Evolutionary conservation across 2,329 filamentous ascomycete species (phyloP), one percentile per base, ranked within the genome.

Genomic region (Didymellaceae sp.): DNA sequence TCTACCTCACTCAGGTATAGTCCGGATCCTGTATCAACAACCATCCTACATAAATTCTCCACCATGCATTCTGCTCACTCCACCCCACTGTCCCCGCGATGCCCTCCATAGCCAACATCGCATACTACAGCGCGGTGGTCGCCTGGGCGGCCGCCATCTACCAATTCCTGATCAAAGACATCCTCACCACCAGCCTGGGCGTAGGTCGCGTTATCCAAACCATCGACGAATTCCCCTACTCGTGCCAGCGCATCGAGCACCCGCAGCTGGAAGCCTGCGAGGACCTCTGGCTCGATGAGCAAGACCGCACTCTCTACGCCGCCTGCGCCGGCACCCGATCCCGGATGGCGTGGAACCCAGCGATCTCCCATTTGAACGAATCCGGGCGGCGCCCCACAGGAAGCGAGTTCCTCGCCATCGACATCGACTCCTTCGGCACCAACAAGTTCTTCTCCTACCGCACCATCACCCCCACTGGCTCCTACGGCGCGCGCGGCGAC

Each of bases 201-300:
- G 16, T 67, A 17, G 61, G 66, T 5, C 63, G 67, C 20, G 50
- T 59, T 11, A 60, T 66, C 5, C 64, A 69, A 34, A 46, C 41
- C 13, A 61, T 68, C 16, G 63, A 67, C 6, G 64, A 69, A 13
- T 69, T 68, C 28, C 63, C 66, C 6, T 69, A 58, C 33, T 41
- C 50, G 3, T 69, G 66, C 37, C 52, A 59, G 9, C 58, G 62
- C 13, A 31, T 69, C 5, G 45, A 55, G 20, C 58, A 69, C 47
- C 55, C 64, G 8, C 54, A 55, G 3, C 42, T 70, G 13, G 60
- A 68, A 33, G 66, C 56, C 5, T 69, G 66, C 34, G 67, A 69
- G 45, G 66, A 70, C 31, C 32, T 70, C 3, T 70, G 67, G 65
- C 55, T 70, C 6, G 66, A 70, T 34, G 48, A 65, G 39, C 44